Base-by-base conservation (phyloP, 2,329 filamentous ascomycete genomes). In the Akanthomyces dipterigenus region DNA sequence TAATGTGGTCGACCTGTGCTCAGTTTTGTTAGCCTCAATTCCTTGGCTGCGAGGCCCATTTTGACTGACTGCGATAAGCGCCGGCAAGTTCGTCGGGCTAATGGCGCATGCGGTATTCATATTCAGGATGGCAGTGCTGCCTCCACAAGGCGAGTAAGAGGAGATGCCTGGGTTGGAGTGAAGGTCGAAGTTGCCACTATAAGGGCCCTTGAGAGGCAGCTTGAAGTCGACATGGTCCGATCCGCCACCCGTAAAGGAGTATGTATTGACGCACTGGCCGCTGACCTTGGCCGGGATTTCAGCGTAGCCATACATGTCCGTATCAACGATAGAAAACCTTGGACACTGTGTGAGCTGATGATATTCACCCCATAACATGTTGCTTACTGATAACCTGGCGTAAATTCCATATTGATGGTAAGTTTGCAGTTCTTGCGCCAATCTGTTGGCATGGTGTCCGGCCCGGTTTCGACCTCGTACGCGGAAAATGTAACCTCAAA, bases 371-470 rank as follows among this genome's bases (percentile, higher is more conserved):
- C 9, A 7, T 31, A 9, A 34, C 7, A 20, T 20, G 8, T 0
- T 18, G 49, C 66, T 16, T 58, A 69, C 67, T 69, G 67, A 61
- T 63, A 69, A 7, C 67, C 67, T n/a, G 58, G n/a, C 3, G 64
- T 58, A 60, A 67, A 69, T 49, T 68, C 64, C 51, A 67, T 57
- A 51, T 69, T 69, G 16, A 69, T 48, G 20, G 64, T 68, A 24
- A 69, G 50, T 63, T 67, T 68, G 65, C 67, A 69, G 62, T 69
- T 69, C 63, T 67, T 68, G 20, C 67, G 66, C 66, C 65, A 67
- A 55, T 69, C 67, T 14, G 48, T 36, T 20, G 66, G 62, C n/a
- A 50, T 49, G 14, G 64, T 65, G 49, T 60, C 62, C 1, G 66
- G 66, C 8, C 67, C 67, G 12, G 67, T 66, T 57, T 67, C 40